Conservation (phyloP, 106 monocot species). For the Dioscorea dumetorum region DNA sequence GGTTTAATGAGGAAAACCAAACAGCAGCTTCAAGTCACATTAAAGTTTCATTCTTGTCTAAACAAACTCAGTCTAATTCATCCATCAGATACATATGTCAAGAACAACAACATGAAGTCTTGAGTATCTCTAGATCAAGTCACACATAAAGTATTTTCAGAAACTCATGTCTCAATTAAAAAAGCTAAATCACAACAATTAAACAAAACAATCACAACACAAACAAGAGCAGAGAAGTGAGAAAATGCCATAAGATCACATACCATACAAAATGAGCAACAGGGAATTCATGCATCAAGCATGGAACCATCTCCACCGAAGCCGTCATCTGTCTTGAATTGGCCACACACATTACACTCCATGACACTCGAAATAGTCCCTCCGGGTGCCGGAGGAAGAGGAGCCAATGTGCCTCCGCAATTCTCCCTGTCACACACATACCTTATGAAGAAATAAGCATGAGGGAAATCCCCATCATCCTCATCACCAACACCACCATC, state of each 20-base stretch:
- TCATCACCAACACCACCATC: conserved; percentile 16
- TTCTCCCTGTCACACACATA: conserved; percentile 60
- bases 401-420: conserved; percentile 89
- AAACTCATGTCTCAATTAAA: background rate
- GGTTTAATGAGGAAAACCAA: no score
- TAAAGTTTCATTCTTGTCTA: no score
- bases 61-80: background rate
- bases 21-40: no score
- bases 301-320: conserved; percentile 21
- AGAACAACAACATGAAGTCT: background rate
- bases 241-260: background rate
- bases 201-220: background rate
- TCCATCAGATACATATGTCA: background rate
- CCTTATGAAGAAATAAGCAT: conserved; percentile 78
- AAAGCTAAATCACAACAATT: background rate
- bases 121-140: background rate
- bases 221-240: background rate
- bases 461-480: conserved; percentile 49
- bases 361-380: conserved; percentile 37
- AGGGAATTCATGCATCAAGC: conserved; percentile 14
- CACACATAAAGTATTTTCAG: background rate
- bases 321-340: conserved; percentile 33
- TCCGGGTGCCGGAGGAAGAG: conserved; percentile 48
- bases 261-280: background rate
- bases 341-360: conserved; percentile 91